Evolutionary conservation across 306 rosid species (phyloP), one percentile per base, ranked within the genome.

Genomic region (Gastrolobium bilobum): DNA sequence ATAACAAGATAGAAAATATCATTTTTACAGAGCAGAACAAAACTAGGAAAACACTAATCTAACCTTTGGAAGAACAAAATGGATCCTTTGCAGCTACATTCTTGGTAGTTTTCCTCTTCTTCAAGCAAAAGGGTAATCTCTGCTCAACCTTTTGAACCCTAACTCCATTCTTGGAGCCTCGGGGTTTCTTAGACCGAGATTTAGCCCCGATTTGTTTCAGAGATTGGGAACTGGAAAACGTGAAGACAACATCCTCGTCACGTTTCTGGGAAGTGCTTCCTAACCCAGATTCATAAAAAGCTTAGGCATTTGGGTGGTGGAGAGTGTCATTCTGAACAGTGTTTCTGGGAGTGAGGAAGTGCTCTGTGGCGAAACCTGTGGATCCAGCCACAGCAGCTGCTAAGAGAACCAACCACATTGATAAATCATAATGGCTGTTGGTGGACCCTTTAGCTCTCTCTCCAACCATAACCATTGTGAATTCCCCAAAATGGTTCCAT

Each of bases 401-500:
- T 20, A 92, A 66, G 30, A 92, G 84, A 82, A 87, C 69, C 62
- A 83, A 90, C 97, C 94, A 90, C 94, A 92, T 92, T 33, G 64
- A 20, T n/a, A n/a, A n/a, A n/a, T n/a, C n/a, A 15, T 91, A 74
- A 91, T 34, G 73, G 90, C 89, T 10, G 97, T 84, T 63, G 89
- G 82, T 29, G 87, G 84, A 80, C 85, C 89, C 75, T 84, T 82
- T 60, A 93, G 77, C 85, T 93, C 96, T 50, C 63, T 86, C 84
- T 89, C 91, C 80, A 93, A 82, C 97, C 97, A 93, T 20, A 78
- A 69, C 96, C 97, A 91, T 58, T 93, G 96, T 15, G 86, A 84
- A 75, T 52, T 50, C 69, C 96, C 97, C 87, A 93, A 84, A 77
- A 93, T 86, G 77, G 84, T 89, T 78, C 96, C 96, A 79, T 88